These are phyloP conservation scores for Cordyceps javanica DNA, from an alignment of 2,329 filamentous ascomycete species.

Conservation along the genomic window DNA sequence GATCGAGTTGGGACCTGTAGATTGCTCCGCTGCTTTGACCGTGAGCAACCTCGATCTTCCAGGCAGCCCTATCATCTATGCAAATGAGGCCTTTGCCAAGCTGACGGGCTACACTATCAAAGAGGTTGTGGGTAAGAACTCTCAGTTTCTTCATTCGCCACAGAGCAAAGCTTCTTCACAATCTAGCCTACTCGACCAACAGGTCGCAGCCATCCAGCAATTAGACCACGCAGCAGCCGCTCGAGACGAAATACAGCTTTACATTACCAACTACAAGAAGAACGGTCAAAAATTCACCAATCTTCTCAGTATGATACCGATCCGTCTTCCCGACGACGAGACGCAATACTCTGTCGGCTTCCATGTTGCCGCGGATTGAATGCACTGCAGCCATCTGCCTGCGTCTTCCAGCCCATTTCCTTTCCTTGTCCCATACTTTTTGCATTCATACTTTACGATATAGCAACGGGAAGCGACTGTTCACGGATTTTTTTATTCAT, in stretches of 20 bases:
- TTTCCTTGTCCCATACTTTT: not conserved
- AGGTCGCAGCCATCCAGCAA: slow-evolving; percentile 52
- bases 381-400: not conserved
- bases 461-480: not conserved
- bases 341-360: slow-evolving; percentile 76
- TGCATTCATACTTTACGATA: not conserved
- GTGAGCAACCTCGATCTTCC: slow-evolving; percentile 71
- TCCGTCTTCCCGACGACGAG: slow-evolving; percentile 58
- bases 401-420: not conserved
- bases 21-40: slow-evolving; percentile 77
- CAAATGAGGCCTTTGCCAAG: slow-evolving; percentile 70
- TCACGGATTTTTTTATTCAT: not conserved
- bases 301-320: slow-evolving; percentile 76
- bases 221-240: slow-evolving; percentile 41
- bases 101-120: slow-evolving; percentile 71
- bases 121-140: slow-evolving; percentile 75
- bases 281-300: slow-evolving; percentile 77
- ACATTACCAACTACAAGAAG: slow-evolving; percentile 74
- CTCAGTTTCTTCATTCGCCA: slow-evolving; percentile 76
- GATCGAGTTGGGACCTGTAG: slow-evolving; percentile 74
- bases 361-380: slow-evolving; percentile 55
- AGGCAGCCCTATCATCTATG: slow-evolving; percentile 77
- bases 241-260: slow-evolving; percentile 40
- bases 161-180: slow-evolving; percentile 38
- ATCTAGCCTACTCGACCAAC: slow-evolving; percentile 14